phyloP scores from a whole-genome alignment of 805 yeast species.

The Wickerhamiella sergipiensis region DNA sequence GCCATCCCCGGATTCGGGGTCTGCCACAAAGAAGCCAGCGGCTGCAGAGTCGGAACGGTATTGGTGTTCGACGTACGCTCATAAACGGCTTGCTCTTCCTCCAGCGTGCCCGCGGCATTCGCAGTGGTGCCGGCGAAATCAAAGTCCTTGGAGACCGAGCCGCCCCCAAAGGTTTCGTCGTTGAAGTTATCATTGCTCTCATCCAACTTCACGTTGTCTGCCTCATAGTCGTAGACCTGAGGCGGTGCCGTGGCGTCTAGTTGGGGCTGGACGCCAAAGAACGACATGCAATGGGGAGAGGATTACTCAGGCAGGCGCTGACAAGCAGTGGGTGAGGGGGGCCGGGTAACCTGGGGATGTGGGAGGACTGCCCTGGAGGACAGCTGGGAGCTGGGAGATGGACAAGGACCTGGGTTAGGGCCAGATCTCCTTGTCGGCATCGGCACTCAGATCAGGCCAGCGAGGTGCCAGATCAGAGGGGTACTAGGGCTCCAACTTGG shows the following conservation, averaged over 20 bases:
- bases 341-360: background rate
- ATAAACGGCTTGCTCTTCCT: constrained; percentile 20
- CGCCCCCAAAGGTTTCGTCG: constrained; percentile 61
- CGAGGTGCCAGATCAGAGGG: too few relatives aligned
- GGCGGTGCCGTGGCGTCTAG: background rate
- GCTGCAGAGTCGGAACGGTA: constrained; percentile 32
- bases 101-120: constrained; percentile 18
- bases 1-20: background rate
- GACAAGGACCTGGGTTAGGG: background rate
- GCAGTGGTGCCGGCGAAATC: constrained; percentile 39
- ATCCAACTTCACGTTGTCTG: constrained; percentile 20
- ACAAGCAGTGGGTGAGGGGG: background rate
- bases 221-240: constrained; percentile 8
- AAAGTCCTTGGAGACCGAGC: constrained; percentile 44
- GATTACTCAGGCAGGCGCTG: background rate
- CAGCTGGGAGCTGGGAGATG: too few relatives aligned
- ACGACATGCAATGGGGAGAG: constrained; percentile 1
- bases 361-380: background rate
- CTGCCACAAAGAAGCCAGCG: constrained; percentile 59
- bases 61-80: constrained; percentile 11
- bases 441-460: too few relatives aligned
- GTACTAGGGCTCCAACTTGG: too few relatives aligned
- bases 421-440: too few relatives aligned
- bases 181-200: constrained; percentile 70
- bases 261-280: constrained; percentile 1